Percentiles rank a stretch among this genome's conserved stretches.
Conservation (phyloP, 164 flowering plant species). For the Chloranthus sessilifolius region DNA sequence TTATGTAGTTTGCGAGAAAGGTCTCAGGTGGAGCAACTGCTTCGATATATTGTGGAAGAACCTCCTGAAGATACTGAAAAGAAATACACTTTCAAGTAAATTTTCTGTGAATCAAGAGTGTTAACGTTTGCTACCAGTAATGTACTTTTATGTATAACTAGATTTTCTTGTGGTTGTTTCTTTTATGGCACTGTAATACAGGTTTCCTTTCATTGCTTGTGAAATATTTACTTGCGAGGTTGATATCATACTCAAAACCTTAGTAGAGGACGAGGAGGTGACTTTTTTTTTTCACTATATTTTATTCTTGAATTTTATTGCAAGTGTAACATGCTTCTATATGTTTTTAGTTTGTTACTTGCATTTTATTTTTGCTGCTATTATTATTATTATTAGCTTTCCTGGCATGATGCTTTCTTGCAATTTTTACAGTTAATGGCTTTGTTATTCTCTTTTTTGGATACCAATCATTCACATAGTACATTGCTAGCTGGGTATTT, state of each 20-base stretch:
- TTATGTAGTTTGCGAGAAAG: constrained; percentile 67
- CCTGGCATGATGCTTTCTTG: constrained; percentile 2
- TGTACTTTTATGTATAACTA: not conserved
- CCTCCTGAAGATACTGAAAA: constrained; percentile 75
- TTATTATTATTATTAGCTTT: constrained; percentile 69
- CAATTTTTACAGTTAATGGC: constrained; percentile 66
- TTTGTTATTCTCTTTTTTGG: constrained; percentile 82
- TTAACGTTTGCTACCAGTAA: not conserved
- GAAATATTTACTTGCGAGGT: constrained; percentile 96
- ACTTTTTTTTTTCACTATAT: constrained; percentile 3
- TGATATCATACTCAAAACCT: constrained; percentile 77
- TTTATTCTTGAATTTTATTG: not conserved
- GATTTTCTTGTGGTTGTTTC: not conserved
- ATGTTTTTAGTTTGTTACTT: not conserved
- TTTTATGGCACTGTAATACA: constrained; percentile 12
- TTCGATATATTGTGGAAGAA: constrained; percentile 83
- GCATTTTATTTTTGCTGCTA: constrained; percentile 6
- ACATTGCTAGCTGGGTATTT: constrained; percentile 83
- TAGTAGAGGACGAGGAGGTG: constrained; percentile 93
- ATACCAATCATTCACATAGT: constrained; percentile 63
- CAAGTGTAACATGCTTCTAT: not conserved
- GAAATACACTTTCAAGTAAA: constrained; percentile 72
- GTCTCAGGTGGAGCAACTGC: constrained; percentile 70
- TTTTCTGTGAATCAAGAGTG: constrained; percentile 3
- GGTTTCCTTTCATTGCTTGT: constrained; percentile 94